A percentile compares a stretch with the other conserved stretches of the same genome.
Evolutionary conservation across 1,284 basidiomycete species (phyloP).

Genomic region (Moniliophthora roreri): DNA sequence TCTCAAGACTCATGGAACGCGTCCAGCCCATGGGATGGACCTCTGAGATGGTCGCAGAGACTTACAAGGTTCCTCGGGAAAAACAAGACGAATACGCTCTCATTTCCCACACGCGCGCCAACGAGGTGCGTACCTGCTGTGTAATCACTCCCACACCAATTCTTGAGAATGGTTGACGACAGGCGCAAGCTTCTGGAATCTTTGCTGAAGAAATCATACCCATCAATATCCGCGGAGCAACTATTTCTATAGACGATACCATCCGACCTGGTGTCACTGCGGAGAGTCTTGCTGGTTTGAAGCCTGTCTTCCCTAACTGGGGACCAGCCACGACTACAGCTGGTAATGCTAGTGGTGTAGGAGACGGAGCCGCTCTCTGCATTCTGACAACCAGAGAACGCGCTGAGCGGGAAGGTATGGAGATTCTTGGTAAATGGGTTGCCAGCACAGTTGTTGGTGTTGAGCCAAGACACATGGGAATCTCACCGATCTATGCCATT

Average conservation of each 20-base stretch:
- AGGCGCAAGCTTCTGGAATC: slow-evolving; percentile 63
- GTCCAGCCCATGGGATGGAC: slow-evolving; percentile 91
- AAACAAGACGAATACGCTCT: slow-evolving; percentile 84
- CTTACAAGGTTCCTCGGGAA: slow-evolving; percentile 71
- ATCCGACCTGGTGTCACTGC: slow-evolving; percentile 76
- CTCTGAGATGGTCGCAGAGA: slow-evolving; percentile 81
- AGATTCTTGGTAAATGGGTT: slow-evolving; percentile 89
- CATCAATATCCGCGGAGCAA: slow-evolving; percentile 58
- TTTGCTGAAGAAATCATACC: slow-evolving; percentile 84
- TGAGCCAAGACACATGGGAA: slow-evolving; percentile 84
- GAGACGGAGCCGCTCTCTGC: slow-evolving; percentile 92
- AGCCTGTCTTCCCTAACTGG: slow-evolving; percentile 80
- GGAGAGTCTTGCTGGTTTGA: slow-evolving; percentile 66
- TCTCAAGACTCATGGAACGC: not conserved
- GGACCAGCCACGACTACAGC: slow-evolving; percentile 76
- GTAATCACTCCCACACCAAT: slow-evolving; percentile 4
- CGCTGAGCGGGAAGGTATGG: slow-evolving; percentile 84
- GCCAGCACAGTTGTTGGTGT: slow-evolving; percentile 82
- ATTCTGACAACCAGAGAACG: slow-evolving; percentile 83
- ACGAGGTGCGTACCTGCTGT: slow-evolving; percentile 41
- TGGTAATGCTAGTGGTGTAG: slow-evolving; percentile 92
- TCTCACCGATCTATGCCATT: slow-evolving; percentile 84
- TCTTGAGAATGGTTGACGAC: slow-evolving; percentile 7
- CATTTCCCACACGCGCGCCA: slow-evolving; percentile 79
- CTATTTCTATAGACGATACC: slow-evolving; percentile 75